These are phyloP conservation scores for Chondrostereum purpureum DNA, from an alignment of 1,284 basidiomycete species.

Conservation along the genomic window DNA sequence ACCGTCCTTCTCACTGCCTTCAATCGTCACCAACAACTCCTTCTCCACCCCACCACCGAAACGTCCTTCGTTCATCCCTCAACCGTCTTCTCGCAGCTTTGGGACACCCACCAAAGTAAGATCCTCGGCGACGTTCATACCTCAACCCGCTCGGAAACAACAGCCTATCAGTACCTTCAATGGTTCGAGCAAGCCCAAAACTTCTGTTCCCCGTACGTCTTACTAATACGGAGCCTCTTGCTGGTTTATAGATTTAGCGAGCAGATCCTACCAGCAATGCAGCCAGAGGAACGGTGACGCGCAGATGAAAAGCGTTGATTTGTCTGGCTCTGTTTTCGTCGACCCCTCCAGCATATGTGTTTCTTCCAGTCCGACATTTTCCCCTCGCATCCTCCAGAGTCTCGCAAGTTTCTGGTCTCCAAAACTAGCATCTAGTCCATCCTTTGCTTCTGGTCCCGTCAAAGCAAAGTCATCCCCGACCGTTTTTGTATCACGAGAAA, in stretches of 20 bases:
- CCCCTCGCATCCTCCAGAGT: slow-evolving; percentile 42
- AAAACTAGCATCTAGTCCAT: slow-evolving; percentile 33
- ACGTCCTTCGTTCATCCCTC: slow-evolving; percentile 50
- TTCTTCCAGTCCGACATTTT: slow-evolving; percentile 43
- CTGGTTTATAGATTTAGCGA: slow-evolving; percentile 23
- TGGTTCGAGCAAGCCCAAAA: slow-evolving; percentile 52
- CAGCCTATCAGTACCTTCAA: slow-evolving; percentile 29
- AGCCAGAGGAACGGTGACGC: neutral
- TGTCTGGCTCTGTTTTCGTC: slow-evolving; percentile 16
- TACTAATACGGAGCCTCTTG: slow-evolving; percentile 40
- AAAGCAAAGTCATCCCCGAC: slow-evolving; percentile 24
- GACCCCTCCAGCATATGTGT: slow-evolving; percentile 34
- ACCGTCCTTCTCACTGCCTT: slow-evolving; percentile 11
- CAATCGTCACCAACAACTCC: slow-evolving; percentile 17
- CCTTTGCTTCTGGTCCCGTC: slow-evolving; percentile 45
- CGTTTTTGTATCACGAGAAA: slow-evolving; percentile 52
- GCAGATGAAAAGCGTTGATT: slow-evolving; percentile 3
- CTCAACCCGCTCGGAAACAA: slow-evolving; percentile 41
- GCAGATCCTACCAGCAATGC: slow-evolving; percentile 16
- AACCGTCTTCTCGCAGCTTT: slow-evolving; percentile 25
- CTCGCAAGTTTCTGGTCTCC: slow-evolving; percentile 32
- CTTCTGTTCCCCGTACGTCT: slow-evolving; percentile 45
- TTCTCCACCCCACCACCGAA: slow-evolving; percentile 42
- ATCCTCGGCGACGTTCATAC: slow-evolving; percentile 41
- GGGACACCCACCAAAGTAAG: slow-evolving; percentile 19